Base-by-base conservation (phyloP, 768 basidiomycete species). In the button mushroom (Agaricus bisporus) region DNA sequence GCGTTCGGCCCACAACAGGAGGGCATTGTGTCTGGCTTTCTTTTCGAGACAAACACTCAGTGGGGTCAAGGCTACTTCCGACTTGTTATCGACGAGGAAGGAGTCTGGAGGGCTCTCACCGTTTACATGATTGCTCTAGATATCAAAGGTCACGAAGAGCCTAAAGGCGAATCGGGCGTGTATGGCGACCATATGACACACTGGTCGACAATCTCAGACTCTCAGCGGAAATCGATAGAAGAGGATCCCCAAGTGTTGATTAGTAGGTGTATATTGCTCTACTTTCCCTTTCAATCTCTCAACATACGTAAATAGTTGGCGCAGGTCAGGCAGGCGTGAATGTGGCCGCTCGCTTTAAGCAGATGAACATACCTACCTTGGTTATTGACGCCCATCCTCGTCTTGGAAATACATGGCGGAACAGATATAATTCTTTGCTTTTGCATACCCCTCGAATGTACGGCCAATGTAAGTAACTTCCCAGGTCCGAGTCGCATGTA, bases 41-140 rank as follows among this genome's bases (percentile, higher is more conserved):
- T 45, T 3, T 54, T 54, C 41, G 46, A 54, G 42, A 54, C 53
- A 20, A 29, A 12, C 18, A 20, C 36, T 29, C 53, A 54, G 10
- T 54, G 53, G 53, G 38, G 46, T 15, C 53, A 54, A 28, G 53
- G 53, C 3, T 54, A 48, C 20, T 46, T 43, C 17, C 46, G 48
- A 12, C 46, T 54, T 3, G 2, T 25, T 20, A 46, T 41, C 25
- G 53, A 54, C 41, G 46, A 9, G 29, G 53, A 48, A 4, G 41
- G 25, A n/a, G 18, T 41, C 8, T 54, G 53, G 53, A 54, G 37
- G 25, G 53, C 53, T 17, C 28, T 54, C 15, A 29, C 12, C 9
- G 53, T 54, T 2, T 42, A 54, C 17, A 32, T 54, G 39, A 8
- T 11, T 10, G 46, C 53, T 2, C 17, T 8, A 7, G 47, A 54